A percentile compares a stretch with the other conserved stretches of the same genome.
phyloP scores from a whole-genome alignment of 140 eudicot genomes.

The Oenanthe javanica region DNA sequence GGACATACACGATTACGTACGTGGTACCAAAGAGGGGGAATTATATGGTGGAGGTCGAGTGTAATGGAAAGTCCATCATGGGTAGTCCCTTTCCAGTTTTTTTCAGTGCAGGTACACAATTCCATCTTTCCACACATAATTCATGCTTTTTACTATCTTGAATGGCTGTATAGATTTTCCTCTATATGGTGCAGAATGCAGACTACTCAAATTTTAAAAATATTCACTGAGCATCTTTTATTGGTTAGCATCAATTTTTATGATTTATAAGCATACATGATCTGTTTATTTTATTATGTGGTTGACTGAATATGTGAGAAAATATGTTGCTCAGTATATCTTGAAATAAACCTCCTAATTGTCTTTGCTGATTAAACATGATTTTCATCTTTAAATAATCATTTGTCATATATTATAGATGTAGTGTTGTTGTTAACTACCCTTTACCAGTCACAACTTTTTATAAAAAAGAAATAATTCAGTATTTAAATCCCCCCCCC shows the following conservation, averaged over 20 bases:
- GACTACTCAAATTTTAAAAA: background rate
- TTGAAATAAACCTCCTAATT: background rate
- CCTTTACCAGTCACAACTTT: background rate
- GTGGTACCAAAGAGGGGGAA: constrained; percentile 92
- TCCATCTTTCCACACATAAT: background rate
- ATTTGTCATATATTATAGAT: background rate
- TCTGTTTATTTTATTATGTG: background rate
- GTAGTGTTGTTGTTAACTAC: background rate
- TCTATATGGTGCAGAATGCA: background rate
- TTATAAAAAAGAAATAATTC: too few relatives aligned
- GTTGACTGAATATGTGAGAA: background rate
- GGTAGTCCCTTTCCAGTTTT: constrained; percentile 96
- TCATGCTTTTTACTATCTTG: background rate
- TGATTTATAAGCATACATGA: background rate
- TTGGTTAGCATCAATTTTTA: background rate
- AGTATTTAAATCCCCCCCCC: too few relatives aligned
- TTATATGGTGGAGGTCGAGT: constrained; percentile 91
- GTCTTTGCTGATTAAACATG: background rate
- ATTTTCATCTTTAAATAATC: background rate
- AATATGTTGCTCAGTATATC: background rate
- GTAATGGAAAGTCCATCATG: constrained; percentile 78
- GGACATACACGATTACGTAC: constrained; percentile 80
- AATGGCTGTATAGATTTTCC: background rate
- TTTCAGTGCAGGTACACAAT: constrained; percentile 51
- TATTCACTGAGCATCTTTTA: background rate